phyloP scores from a whole-genome alignment of 2,329 filamentous ascomycete species.

The Calonectria honghensis region DNA sequence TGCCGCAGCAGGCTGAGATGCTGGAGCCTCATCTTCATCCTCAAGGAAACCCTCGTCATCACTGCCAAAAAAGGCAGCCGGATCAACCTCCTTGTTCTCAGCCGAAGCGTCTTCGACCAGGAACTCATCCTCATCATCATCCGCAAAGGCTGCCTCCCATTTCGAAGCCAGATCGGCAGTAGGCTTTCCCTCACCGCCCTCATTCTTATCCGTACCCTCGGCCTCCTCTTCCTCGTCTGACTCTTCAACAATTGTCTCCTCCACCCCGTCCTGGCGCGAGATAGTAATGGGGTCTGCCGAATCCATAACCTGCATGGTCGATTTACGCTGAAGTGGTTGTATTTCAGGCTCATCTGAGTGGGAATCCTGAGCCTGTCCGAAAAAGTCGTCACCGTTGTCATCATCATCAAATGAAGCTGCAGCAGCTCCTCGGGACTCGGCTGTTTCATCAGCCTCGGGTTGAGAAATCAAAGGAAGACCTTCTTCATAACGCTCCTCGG shows the following conservation, averaged over 20 bases:
- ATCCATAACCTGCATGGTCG: slow-evolving; percentile 79
- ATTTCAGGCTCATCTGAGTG: slow-evolving; percentile 38
- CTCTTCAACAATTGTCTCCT: slow-evolving; percentile 50
- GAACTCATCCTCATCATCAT: slow-evolving; percentile 81
- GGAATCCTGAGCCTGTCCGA: slow-evolving; percentile 69
- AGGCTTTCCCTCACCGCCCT: slow-evolving; percentile 47
- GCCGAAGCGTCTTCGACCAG: slow-evolving; percentile 74
- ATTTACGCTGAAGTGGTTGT: slow-evolving; percentile 77
- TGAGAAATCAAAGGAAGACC: slow-evolving; percentile 78
- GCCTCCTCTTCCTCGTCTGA: slow-evolving; percentile 50
- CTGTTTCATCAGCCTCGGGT: slow-evolving; percentile 36
- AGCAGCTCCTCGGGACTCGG: slow-evolving; percentile 43
- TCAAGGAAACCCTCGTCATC: slow-evolving; percentile 92
- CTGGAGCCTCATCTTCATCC: slow-evolving; percentile 69
- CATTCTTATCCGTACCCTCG: slow-evolving; percentile 49
- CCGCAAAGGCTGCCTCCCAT: slow-evolving; percentile 88
- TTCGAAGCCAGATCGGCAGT: slow-evolving; percentile 82
- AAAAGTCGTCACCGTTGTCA: slow-evolving; percentile 77
- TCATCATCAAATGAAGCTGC: slow-evolving; percentile 66
- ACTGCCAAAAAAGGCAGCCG: slow-evolving; percentile 82
- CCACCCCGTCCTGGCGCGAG: slow-evolving; percentile 56
- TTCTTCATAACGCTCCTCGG: slow-evolving; percentile 80
- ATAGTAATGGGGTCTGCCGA: slow-evolving; percentile 64
- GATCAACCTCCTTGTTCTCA: slow-evolving; percentile 71
- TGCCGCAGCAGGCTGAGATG: slow-evolving; percentile 39